Evolutionary conservation across 352 stramenopile genomes (phyloP), one percentile per base, ranked within the genome.

Genomic region (Globisporangium heterothallicum): DNA sequence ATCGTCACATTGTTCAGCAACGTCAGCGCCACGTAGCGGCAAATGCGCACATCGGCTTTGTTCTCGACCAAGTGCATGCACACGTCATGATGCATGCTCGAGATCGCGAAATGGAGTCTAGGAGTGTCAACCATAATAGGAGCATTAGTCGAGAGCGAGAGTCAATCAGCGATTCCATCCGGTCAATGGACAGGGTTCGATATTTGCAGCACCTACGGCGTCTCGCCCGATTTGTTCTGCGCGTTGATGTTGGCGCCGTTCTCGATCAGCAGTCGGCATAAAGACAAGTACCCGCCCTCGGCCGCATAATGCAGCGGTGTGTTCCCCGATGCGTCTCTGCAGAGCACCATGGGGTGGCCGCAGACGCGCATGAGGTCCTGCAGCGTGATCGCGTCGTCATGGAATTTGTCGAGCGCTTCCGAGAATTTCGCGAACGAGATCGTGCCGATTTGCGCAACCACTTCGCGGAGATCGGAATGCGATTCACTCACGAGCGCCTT

Each of bases 41-140:
- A 73, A 13, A 89, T 66, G 18, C 65, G 73, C 5, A 92, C 81
- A 46, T 92, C 70, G 0, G 78, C 81, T 10, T 81, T 76, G 34
- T 73, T 64, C 10, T 71, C 45, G 13, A 90, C 76, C 8, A 90
- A 60, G 47, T 78, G 74, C 32, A 62, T 50, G 34, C 81, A 88
- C n/a, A 90, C 81, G 47, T 83, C 66, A 25, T 77, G 58, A 29
- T 85, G 78, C 58, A 74, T 76, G 32, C 81, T 92, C 21, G 81
- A 87, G 34, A 90, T 88, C 9, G 81, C 81, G 62, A 88, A 92
- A 47, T 92, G 81, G 6, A 92, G 62, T 2, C 80, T 92, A 48
- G n/a, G n/a, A n/a, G n/a, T n/a, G n/a, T n/a, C n/a, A n/a, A n/a
- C n/a, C 5, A 10, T 27, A 29, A 51, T 13, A 45, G 18, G 40